These are phyloP conservation scores for Penicillium aurantiogriseum DNA, from an alignment of 2,329 filamentous ascomycete genomes.

Conservation along the genomic window DNA sequence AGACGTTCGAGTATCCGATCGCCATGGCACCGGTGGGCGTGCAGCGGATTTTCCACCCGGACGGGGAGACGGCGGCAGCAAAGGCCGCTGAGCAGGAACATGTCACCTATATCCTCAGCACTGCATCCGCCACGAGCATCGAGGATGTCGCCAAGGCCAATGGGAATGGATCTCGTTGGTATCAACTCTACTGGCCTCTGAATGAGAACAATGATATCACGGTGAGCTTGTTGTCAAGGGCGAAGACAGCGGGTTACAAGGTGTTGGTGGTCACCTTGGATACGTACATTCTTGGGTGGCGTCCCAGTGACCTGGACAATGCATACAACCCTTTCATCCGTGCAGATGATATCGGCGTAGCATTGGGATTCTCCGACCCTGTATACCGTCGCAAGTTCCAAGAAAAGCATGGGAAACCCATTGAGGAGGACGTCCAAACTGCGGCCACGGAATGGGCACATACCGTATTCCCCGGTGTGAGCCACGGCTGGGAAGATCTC, in stretches of 20 bases:
- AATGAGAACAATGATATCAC: slow-evolving; percentile 61
- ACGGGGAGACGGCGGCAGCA: slow-evolving; percentile 63
- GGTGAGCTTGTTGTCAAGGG: slow-evolving; percentile 58
- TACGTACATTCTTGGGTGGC: slow-evolving; percentile 66
- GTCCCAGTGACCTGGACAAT: slow-evolving; percentile 63
- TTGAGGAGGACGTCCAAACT: slow-evolving; percentile 47
- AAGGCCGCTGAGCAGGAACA: slow-evolving; percentile 56
- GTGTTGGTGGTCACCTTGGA: slow-evolving; percentile 71
- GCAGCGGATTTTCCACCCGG: slow-evolving; percentile 63
- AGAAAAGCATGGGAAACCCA: slow-evolving; percentile 40
- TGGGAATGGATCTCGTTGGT: slow-evolving; percentile 61
- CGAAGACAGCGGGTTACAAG: slow-evolving; percentile 59
- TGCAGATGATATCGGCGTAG: slow-evolving; percentile 49
- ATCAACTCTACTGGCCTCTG: slow-evolving; percentile 70
- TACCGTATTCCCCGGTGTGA: slow-evolving; percentile 53
- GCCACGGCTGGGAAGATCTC: slow-evolving; percentile 61
- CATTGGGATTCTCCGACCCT: slow-evolving; percentile 64
- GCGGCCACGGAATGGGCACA: slow-evolving; percentile 53
- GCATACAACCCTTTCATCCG: slow-evolving; percentile 47
- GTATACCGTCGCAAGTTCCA: slow-evolving; percentile 59
- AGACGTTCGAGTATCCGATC: slow-evolving; percentile 51
- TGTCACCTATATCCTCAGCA: slow-evolving; percentile 66
- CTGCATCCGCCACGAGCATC: slow-evolving; percentile 61
- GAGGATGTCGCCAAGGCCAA: slow-evolving; percentile 63
- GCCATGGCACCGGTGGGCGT: slow-evolving; percentile 68